phyloP scores from a whole-genome alignment of 768 basidiomycete genomes.

The Macrocybe gigantea region DNA sequence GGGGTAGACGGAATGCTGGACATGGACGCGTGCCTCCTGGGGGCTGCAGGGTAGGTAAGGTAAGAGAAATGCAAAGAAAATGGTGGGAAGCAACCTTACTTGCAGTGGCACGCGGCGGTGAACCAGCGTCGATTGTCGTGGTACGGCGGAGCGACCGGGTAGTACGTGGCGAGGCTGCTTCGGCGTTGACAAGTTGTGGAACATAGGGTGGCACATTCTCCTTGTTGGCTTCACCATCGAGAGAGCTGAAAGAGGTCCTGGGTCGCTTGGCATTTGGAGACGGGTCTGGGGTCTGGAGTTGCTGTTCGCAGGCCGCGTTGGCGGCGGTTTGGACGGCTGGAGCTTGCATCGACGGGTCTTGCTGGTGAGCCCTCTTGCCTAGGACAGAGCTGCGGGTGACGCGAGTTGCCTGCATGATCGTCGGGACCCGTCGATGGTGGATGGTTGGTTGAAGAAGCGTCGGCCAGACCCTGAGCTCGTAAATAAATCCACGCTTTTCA shows the following conservation, averaged over 20 bases:
- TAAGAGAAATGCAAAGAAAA: slow-evolving; percentile 8
- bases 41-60: slow-evolving; percentile 21
- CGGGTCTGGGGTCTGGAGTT: slow-evolving; percentile 54
- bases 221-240: slow-evolving; percentile 64
- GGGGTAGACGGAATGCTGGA: slow-evolving; percentile 34
- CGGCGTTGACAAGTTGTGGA: slow-evolving; percentile 26
- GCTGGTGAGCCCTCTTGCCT: slow-evolving; percentile 43
- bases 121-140: slow-evolving; percentile 25
- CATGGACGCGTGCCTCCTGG: slow-evolving; percentile 38
- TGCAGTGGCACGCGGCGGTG: slow-evolving; percentile 37
- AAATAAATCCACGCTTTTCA: slow-evolving; percentile 20
- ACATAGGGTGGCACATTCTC: slow-evolving; percentile 71
- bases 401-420: slow-evolving; percentile 35
- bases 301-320: slow-evolving; percentile 28
- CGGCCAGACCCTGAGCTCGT: slow-evolving; percentile 11
- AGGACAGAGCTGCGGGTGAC: slow-evolving; percentile 42
- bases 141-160: slow-evolving; percentile 33
- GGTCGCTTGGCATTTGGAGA: slow-evolving; percentile 65
- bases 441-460: slow-evolving; percentile 17
- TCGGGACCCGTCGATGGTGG: slow-evolving; percentile 6
- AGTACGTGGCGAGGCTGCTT: slow-evolving; percentile 31
- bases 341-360: slow-evolving; percentile 13
- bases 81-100: slow-evolving; percentile 28
- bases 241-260: slow-evolving; percentile 34
- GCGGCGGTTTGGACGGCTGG: slow-evolving; percentile 16